These are phyloP conservation scores for Narthecium ossifragum DNA, from an alignment of 106 monocot genomes.

Conservation along the genomic window DNA sequence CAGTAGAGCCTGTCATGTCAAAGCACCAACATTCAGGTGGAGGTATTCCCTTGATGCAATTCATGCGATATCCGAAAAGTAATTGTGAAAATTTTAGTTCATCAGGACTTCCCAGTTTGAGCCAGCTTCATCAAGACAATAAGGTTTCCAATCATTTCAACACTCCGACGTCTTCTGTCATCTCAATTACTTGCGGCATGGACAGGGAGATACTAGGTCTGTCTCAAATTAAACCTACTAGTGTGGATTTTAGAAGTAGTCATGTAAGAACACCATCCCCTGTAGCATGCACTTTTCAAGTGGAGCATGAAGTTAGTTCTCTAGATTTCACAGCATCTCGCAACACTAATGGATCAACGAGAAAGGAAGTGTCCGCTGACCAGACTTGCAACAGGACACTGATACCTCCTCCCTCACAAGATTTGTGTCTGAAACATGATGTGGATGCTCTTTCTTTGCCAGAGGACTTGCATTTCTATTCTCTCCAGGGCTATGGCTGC, in stretches of 20 bases:
- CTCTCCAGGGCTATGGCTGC: constrained; percentile 41
- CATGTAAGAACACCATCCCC: constrained; percentile 19
- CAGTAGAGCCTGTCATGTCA: constrained; percentile 16
- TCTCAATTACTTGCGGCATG: constrained; percentile 18
- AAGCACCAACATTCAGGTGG: constrained; percentile 21
- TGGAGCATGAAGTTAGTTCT: constrained; percentile 27
- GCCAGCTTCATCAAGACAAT: constrained; percentile 17
- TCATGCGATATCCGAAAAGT: constrained; percentile 49
- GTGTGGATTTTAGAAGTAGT: constrained; percentile 19
- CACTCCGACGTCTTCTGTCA: constrained; percentile 15
- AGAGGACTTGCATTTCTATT: constrained; percentile 41
- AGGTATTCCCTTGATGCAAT: constrained; percentile 28
- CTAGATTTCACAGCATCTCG: constrained; percentile 15
- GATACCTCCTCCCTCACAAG: constrained; percentile 27
- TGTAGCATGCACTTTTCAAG: constrained; percentile 25
- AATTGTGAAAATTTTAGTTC: constrained; percentile 32
- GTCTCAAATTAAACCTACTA: constrained; percentile 24
- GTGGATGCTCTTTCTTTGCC: constrained; percentile 30
- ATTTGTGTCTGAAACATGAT: constrained; percentile 23
- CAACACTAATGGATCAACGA: constrained; percentile 3
- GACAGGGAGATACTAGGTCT: constrained; percentile 10
- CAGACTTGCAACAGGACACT: constrained; percentile 11
- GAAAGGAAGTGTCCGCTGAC: constrained; percentile 21
- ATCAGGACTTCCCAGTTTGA: constrained; percentile 22
- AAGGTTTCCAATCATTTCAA: constrained; percentile 14